phyloP scores from a whole-genome alignment of 176 grass and related monocot genomes.

The Zoysia japonica region DNA sequence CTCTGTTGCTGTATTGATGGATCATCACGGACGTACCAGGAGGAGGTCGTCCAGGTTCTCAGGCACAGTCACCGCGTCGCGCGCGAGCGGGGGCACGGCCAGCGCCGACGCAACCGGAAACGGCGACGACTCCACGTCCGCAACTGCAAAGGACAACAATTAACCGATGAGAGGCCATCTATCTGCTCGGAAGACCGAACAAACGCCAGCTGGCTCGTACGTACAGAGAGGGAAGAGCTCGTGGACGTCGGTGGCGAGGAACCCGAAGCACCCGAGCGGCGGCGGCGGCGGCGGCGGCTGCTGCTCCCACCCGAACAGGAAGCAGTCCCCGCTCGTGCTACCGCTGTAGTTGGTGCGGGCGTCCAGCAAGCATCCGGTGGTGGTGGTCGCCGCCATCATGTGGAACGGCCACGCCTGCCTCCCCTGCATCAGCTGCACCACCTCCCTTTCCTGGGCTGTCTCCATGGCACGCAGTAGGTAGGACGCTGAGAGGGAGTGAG shows the following conservation, averaged over 20 bases:
- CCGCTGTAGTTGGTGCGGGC: background rate
- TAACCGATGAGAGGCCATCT: background rate
- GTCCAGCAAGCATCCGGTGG: background rate
- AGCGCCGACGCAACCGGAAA: background rate
- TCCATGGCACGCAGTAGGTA: background rate
- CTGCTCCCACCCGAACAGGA: slow-evolving; percentile 62
- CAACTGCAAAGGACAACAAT: slow-evolving; percentile 19
- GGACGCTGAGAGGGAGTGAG: background rate
- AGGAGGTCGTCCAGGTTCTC: slow-evolving; percentile 59
- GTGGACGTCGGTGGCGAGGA: slow-evolving; percentile 47
- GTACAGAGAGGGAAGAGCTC: slow-evolving; percentile 68
- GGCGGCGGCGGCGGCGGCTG: slow-evolving; percentile 22
- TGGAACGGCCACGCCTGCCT: slow-evolving; percentile 49
- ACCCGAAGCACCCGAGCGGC: background rate
- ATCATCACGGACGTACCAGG: slow-evolving; percentile 42
- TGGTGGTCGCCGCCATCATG: slow-evolving; percentile 11
- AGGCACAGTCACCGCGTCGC: slow-evolving; percentile 22
- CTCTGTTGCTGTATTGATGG: background rate
- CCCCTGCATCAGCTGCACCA: slow-evolving; percentile 41
- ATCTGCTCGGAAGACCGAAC: background rate
- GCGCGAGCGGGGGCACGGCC: background rate
- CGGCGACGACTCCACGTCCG: slow-evolving; percentile 41
- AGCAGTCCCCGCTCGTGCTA: background rate
- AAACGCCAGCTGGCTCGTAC: background rate
- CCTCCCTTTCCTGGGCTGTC: slow-evolving; percentile 48